These are phyloP conservation scores for Amphibolis antarctica DNA, from an alignment of 106 monocot species.

Conservation along the genomic window DNA sequence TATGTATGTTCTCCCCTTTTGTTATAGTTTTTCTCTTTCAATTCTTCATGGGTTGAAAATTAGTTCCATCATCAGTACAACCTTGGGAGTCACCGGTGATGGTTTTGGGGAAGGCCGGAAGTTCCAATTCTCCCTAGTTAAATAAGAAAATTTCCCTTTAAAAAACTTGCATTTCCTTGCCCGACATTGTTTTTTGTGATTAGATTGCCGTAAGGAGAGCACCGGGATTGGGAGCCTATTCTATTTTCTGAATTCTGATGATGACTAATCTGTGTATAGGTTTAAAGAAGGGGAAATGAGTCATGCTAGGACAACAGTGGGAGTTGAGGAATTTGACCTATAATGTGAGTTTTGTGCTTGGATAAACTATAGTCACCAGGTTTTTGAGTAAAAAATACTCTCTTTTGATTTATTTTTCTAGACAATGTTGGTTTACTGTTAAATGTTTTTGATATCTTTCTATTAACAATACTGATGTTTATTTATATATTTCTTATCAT, in stretches of 20 bases:
- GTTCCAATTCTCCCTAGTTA: too few species aligned
- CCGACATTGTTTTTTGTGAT: too few species aligned
- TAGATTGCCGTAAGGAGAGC: not conserved
- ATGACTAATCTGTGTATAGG: not conserved
- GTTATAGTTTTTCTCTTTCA: not conserved
- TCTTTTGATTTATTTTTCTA: too few species aligned
- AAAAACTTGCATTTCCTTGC: too few species aligned
- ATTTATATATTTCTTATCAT: too few species aligned
- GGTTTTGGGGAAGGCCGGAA: too few species aligned
- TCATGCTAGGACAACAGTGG: not conserved
- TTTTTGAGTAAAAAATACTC: too few species aligned
- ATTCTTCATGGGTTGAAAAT: not conserved
- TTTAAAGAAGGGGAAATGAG: conserved; percentile 2
- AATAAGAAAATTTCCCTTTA: too few species aligned
- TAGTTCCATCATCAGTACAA: not conserved
- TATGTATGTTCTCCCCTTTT: not conserved
- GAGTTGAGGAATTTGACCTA: not conserved
- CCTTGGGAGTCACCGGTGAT: too few species aligned
- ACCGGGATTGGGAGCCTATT: not conserved
- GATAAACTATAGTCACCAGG: not conserved
- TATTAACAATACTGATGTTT: too few species aligned
- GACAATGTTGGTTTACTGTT: too few species aligned
- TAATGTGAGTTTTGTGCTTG: not conserved
- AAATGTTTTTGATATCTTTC: too few species aligned
- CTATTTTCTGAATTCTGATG: not conserved